A percentile compares a stretch with the other conserved stretches of the same genome.
Evolutionary conservation across 768 basidiomycete genomes (phyloP).

Genomic region (Baorangia bicolor): DNA sequence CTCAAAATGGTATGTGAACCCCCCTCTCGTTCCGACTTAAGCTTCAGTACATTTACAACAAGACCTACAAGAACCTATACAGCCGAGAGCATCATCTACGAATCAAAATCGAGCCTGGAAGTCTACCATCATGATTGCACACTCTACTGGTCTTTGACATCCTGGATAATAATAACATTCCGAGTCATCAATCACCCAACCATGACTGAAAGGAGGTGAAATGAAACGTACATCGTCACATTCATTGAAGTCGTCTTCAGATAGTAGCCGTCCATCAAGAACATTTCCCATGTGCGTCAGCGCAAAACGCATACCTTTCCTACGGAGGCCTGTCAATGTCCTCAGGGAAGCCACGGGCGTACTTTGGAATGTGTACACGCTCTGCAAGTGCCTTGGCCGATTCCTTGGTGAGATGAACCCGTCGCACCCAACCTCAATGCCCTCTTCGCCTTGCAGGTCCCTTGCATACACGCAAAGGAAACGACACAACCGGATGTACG

Average conservation of each 20-base stretch:
- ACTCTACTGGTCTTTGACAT: not conserved
- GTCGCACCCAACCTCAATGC: constrained; percentile 7
- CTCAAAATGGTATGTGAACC: constrained; percentile 9
- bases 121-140: not conserved
- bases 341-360: constrained; percentile 35
- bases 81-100: not conserved
- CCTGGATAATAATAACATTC: not conserved
- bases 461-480: constrained; percentile 27
- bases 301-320: constrained; percentile 40
- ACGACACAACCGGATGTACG: constrained; percentile 28
- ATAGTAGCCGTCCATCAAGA: constrained; percentile 29
- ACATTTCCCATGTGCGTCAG: constrained; percentile 44
- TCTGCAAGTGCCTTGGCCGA: constrained; percentile 7
- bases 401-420: constrained; percentile 23
- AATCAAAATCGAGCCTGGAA: not conserved
- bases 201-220: not conserved
- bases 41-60: not conserved
- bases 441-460: constrained; percentile 10
- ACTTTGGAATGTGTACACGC: constrained; percentile 29
- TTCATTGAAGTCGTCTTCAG: constrained; percentile 5
- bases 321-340: constrained; percentile 27
- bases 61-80: not conserved
- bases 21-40: not conserved
- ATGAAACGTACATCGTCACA: not conserved
- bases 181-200: not conserved